These are phyloP conservation scores for Prosopis cineraria DNA, from an alignment of 306 rosid species.

Conservation along the genomic window DNA sequence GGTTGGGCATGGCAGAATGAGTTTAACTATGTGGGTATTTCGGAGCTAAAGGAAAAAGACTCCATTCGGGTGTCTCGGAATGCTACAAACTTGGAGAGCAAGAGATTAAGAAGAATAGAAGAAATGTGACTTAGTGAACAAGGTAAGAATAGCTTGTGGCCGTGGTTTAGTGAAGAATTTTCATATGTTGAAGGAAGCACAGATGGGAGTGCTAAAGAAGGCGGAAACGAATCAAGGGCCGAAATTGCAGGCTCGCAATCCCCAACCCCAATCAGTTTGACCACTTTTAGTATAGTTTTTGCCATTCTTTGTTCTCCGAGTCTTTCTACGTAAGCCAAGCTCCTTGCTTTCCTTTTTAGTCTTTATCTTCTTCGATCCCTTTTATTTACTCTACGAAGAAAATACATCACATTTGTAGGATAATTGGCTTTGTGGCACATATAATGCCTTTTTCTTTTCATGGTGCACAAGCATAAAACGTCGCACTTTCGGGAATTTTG, in stretches of 20 bases:
- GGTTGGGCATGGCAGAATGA: conserved; percentile 45
- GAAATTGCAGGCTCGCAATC: conserved; percentile 41
- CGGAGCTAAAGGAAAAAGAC: conserved; percentile 29
- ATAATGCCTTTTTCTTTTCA: conserved; percentile 19
- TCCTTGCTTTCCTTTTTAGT: background rate
- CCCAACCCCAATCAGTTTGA: conserved; percentile 42
- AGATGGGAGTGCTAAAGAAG: conserved; percentile 41
- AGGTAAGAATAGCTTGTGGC: conserved; percentile 76
- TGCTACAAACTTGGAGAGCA: conserved; percentile 31
- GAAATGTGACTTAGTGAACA: conserved; percentile 52
- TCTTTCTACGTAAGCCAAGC: conserved; percentile 41
- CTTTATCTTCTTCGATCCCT: background rate
- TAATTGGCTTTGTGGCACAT: background rate
- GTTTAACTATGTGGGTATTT: background rate
- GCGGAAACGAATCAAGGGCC: conserved; percentile 76
- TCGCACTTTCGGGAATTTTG: background rate
- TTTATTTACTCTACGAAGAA: background rate
- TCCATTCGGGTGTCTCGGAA: conserved; percentile 37
- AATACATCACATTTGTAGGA: background rate
- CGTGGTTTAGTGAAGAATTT: conserved; percentile 48
- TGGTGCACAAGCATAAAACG: background rate
- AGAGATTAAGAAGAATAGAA: conserved; percentile 39
- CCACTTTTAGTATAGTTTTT: conserved; percentile 25
- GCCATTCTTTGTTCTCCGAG: background rate
- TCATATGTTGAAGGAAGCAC: conserved; percentile 45